Percentiles rank a stretch among this genome's conserved stretches.
These are phyloP conservation scores for Pseudopyricularia javanii DNA, from an alignment of 2,329 filamentous ascomycete genomes.

Conservation along the genomic window DNA sequence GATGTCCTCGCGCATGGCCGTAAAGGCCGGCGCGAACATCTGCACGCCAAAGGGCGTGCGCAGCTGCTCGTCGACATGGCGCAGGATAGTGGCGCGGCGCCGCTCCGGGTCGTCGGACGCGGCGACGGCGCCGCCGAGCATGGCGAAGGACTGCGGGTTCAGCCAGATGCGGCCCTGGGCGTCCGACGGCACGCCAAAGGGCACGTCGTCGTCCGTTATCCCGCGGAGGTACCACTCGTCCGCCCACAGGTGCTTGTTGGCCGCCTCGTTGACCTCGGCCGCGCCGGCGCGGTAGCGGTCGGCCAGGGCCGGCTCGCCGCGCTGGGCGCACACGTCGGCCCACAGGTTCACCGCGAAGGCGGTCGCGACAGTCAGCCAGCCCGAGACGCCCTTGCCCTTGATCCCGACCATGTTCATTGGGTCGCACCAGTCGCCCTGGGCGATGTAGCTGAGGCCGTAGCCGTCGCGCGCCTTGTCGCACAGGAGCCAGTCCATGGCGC, in stretches of 20 bases:
- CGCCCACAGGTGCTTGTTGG: constrained; percentile 37
- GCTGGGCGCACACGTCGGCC: constrained; percentile 36
- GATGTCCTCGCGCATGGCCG: constrained; percentile 43
- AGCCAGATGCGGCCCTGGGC: constrained; percentile 44
- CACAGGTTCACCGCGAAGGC: constrained; percentile 39
- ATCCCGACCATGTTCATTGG: constrained; percentile 52
- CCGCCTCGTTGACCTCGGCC: constrained; percentile 32
- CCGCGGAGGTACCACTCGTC: constrained; percentile 44
- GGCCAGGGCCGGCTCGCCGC: constrained; percentile 25
- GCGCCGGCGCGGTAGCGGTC: constrained; percentile 30
- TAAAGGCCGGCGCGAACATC: constrained; percentile 44
- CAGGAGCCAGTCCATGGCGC: constrained; percentile 46
- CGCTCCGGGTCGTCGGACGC: constrained; percentile 26
- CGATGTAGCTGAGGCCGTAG: constrained; percentile 42
- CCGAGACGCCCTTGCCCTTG: constrained; percentile 43
- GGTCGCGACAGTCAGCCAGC: constrained; percentile 44
- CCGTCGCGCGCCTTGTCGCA: constrained; percentile 28
- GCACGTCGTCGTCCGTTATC: constrained; percentile 41
- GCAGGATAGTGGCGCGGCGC: constrained; percentile 23
- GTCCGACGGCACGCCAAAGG: constrained; percentile 37
- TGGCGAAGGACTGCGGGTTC: constrained; percentile 43
- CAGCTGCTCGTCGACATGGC: constrained; percentile 36
- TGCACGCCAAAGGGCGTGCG: constrained; percentile 38
- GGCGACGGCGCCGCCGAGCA: constrained; percentile 32
- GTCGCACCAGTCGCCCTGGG: constrained; percentile 48